A percentile compares a stretch with the other conserved stretches of the same genome.
These are phyloP conservation scores for Amaranthus hypochondriacus DNA, from an alignment of 148 eudicot genomes.

Conservation along the genomic window DNA sequence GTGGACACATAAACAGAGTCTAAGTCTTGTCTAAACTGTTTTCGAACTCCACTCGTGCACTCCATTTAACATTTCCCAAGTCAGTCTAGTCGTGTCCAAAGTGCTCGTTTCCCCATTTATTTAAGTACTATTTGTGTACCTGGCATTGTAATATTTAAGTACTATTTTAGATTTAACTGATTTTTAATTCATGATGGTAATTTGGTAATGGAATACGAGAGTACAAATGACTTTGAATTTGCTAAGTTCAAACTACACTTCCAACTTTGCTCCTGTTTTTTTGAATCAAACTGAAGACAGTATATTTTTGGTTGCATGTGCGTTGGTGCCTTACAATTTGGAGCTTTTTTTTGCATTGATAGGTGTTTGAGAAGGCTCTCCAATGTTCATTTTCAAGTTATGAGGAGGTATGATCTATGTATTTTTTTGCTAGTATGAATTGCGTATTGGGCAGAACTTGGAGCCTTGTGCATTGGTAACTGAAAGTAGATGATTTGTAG, in stretches of 20 bases:
- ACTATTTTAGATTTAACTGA: no score
- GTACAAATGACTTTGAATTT: no score
- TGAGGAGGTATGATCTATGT: constrained; percentile 66
- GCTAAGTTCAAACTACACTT: not conserved
- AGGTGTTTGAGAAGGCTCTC: constrained; percentile 91
- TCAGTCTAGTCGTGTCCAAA: no score
- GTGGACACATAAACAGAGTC: no score
- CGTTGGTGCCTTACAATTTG: not conserved
- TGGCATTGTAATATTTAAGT: no score
- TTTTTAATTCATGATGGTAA: not conserved
- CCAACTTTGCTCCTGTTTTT: not conserved
- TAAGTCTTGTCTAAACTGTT: no score
- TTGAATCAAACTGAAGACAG: no score
- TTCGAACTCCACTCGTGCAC: no score
- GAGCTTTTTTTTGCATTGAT: constrained; percentile 23
- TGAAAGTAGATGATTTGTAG: not conserved
- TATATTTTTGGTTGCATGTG: not conserved
- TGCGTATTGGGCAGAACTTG: not conserved
- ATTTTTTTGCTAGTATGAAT: not conserved
- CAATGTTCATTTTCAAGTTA: constrained; percentile 77
- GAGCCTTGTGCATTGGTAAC: not conserved
- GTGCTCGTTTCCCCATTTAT: no score
- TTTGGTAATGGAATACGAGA: no score
- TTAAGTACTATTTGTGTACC: no score
- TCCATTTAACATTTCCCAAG: no score